Percentiles rank a stretch among this genome's conserved stretches.
Conservation (phyloP, 2,329 filamentous ascomycete species). For the Penicillium brevicompactum region DNA sequence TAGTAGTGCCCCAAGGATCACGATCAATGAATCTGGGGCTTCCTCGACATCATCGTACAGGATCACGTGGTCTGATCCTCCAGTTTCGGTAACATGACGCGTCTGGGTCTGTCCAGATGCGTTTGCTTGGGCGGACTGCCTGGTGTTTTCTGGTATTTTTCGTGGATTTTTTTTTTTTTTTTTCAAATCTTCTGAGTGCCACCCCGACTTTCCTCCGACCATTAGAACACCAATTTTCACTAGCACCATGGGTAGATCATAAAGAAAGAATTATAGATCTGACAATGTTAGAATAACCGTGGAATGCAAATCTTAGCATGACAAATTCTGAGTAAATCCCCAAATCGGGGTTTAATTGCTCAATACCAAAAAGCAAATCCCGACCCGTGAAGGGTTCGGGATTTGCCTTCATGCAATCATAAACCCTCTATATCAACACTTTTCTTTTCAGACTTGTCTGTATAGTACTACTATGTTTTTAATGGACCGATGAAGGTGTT, state of each 20-base stretch:
- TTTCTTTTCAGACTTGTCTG: constrained; percentile 12
- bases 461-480: neutral
- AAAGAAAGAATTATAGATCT: too few species aligned
- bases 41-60: neutral
- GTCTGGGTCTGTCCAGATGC: too few species aligned
- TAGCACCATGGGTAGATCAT: too few species aligned
- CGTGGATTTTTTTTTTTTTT: too few species aligned
- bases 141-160: too few species aligned
- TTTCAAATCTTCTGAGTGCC: too few species aligned
- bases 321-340: constrained; percentile 12
- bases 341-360: constrained; percentile 1
- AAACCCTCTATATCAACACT: constrained; percentile 34
- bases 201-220: too few species aligned
- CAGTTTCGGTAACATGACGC: too few species aligned
- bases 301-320: constrained; percentile 1
- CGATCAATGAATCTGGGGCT: neutral
- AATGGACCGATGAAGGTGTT: neutral
- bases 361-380: constrained; percentile 33
- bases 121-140: too few species aligned
- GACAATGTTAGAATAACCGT: too few species aligned
- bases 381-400: constrained; percentile 33
- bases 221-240: too few species aligned
- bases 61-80: too few species aligned
- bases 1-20: neutral
- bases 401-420: constrained; percentile 40